Evolutionary conservation across 139 green algal genomes (phyloP), one percentile per base, ranked within the genome.

Genomic region (Chlamydomonas incerta): DNA sequence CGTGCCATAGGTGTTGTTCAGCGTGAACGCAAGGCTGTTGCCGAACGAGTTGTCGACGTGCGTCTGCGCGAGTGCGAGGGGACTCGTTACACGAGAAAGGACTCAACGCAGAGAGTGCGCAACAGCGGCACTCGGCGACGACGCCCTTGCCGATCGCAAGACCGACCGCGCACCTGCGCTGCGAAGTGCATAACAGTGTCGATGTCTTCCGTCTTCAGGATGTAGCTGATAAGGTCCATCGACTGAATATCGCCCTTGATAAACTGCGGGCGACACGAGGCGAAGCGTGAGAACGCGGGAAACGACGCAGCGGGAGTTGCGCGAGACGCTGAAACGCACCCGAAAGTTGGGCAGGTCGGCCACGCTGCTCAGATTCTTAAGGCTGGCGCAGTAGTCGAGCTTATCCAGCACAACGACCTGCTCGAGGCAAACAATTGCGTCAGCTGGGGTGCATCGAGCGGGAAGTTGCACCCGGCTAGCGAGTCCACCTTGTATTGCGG

Each of bases 131-230:
- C 2, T 6, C 55, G 2, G 55, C 55, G 11, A 62, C 55, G 20
- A 18, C 18, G 55, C 55, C 2, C 20, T 6, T 24, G 55, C 55
- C 55, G 18, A 13, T 67, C 10, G 24, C 26, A 67, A 31, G 11
- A 23, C 63, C 1, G 55, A 47, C 72, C 69, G 18, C 79, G 46
- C 75, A 93, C 93, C 92, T 96, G 94, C 6, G 97, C 97, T 1
- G 97, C 97, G 88, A 99, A 99, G 93, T 99, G 97, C 96, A 99
- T 97, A 35, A 99, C 92, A 18, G 97, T 99, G 93, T 99, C 98
- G 29, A 99, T 95, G 13, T 96, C 31, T 82, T 99, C 94, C 0
- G 90, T 91, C 23, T 90, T 63, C 31, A 99, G 87, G 13, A 99
- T 79, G 73, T 96, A 97, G 71, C 79, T 93, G 17, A 99, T 57